Percentiles rank a stretch among this genome's conserved stretches.
phyloP scores from a whole-genome alignment of 2,329 filamentous ascomycete genomes.

The Claviceps quebecensis region DNA sequence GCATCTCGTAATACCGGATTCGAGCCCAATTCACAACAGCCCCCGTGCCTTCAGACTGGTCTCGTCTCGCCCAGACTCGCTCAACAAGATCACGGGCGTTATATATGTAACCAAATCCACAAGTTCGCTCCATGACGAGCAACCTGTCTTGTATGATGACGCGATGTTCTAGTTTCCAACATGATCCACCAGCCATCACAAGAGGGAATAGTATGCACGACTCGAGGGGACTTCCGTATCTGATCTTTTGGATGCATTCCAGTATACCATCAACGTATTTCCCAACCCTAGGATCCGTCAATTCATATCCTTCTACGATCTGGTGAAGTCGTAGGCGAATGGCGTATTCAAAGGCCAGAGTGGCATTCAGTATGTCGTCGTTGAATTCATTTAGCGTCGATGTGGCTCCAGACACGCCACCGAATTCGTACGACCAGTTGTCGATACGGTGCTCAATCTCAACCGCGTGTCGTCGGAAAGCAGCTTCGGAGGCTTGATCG shows the following conservation, averaged over 20 bases:
- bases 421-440: slow-evolving; percentile 22
- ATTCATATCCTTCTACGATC: slow-evolving; percentile 27
- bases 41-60: slow-evolving; percentile 14
- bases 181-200: slow-evolving; percentile 26
- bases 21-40: slow-evolving; percentile 20
- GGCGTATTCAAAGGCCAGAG: slow-evolving; percentile 26
- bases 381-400: slow-evolving; percentile 10
- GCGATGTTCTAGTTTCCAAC: slow-evolving; percentile 21
- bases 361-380: slow-evolving; percentile 20
- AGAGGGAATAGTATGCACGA: slow-evolving; percentile 26
- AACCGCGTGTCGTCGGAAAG: slow-evolving; percentile 16
- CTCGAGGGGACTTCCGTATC: slow-evolving; percentile 27
- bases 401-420: slow-evolving; percentile 13
- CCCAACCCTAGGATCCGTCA: slow-evolving; percentile 19
- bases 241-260: slow-evolving; percentile 22
- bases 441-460: slow-evolving; percentile 22
- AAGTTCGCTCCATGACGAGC: slow-evolving; percentile 29
- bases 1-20: slow-evolving; percentile 23
- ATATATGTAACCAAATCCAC: slow-evolving; percentile 28
- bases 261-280: slow-evolving; percentile 21
- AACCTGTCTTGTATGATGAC: slow-evolving; percentile 25
- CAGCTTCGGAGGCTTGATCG: slow-evolving; percentile 16
- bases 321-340: slow-evolving; percentile 28
- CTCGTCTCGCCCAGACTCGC: slow-evolving; percentile 22
- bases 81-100: slow-evolving; percentile 25